These are phyloP conservation scores for Corynespora cassiicola DNA, from an alignment of 2,329 filamentous ascomycete species.

Conservation along the genomic window DNA sequence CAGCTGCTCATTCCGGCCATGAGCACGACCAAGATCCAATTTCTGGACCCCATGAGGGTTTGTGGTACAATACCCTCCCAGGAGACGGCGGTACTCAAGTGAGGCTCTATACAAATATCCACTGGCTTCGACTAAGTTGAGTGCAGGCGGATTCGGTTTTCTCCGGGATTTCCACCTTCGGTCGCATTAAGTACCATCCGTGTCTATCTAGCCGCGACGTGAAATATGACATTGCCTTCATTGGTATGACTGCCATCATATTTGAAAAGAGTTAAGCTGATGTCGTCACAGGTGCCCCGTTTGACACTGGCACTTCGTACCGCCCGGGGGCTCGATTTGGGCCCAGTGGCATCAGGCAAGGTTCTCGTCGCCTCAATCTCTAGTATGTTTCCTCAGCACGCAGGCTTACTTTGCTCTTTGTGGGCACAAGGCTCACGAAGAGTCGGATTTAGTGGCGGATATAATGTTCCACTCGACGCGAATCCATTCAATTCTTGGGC, in stretches of 20 bases:
- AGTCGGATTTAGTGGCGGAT: conserved; percentile 73
- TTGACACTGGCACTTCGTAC: conserved; percentile 87
- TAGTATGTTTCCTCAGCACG: conserved; percentile 67
- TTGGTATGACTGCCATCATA: conserved; percentile 59
- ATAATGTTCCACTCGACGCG: conserved; percentile 80
- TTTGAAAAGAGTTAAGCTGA: conserved; percentile 12
- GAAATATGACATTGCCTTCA: conserved; percentile 84
- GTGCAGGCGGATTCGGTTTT: conserved; percentile 82
- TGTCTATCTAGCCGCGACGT: conserved; percentile 74
- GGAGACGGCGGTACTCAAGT: conserved; percentile 86
- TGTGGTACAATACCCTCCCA: conserved; percentile 85
- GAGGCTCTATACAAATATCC: too few species aligned
- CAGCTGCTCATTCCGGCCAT: conserved; percentile 65
- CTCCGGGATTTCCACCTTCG: conserved; percentile 86
- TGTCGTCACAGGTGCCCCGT: conserved; percentile 69
- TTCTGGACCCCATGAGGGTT: conserved; percentile 71
- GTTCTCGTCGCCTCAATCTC: conserved; percentile 82
- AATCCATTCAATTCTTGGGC: conserved; percentile 86
- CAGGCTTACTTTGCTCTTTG: conserved; percentile 46
- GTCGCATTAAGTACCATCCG: conserved; percentile 76
- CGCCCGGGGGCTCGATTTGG: conserved; percentile 84
- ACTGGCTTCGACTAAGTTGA: conserved; percentile 20
- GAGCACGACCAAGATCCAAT: conserved; percentile 65
- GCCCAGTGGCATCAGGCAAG: conserved; percentile 83
- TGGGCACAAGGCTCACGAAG: conserved; percentile 56